phyloP scores from a whole-genome alignment of 805 yeast genomes.

The Candida multigemmis region DNA sequence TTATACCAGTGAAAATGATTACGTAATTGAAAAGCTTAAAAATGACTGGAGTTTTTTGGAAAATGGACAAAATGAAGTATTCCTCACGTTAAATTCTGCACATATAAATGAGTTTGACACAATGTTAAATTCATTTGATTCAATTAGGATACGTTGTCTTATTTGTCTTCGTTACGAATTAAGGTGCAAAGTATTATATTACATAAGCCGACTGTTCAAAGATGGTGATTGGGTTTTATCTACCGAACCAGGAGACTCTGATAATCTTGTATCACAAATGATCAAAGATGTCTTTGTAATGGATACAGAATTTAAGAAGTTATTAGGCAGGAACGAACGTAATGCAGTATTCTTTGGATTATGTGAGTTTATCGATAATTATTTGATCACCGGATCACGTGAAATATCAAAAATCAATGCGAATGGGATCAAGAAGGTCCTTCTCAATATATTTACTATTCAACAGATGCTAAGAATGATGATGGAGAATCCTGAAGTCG shows the following conservation, averaged over 20 bases:
- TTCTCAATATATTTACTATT: slow-evolving; percentile 52
- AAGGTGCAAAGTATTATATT: slow-evolving; percentile 43
- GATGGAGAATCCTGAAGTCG: slow-evolving; percentile 39
- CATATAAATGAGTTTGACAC: slow-evolving; percentile 26
- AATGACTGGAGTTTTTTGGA: slow-evolving; percentile 34
- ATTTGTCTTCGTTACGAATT: slow-evolving; percentile 50
- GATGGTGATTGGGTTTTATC: slow-evolving; percentile 43
- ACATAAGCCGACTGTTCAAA: slow-evolving; percentile 38
- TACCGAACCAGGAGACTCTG: slow-evolving; percentile 52
- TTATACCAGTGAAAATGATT: slow-evolving; percentile 12
- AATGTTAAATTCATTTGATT: slow-evolving; percentile 21
- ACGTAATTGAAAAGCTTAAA: slow-evolving; percentile 22
- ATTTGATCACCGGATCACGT: slow-evolving; percentile 44
- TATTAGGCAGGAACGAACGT: slow-evolving; percentile 21
- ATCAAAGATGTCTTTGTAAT: slow-evolving; percentile 39
- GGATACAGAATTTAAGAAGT: slow-evolving; percentile 32
- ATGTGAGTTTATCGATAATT: slow-evolving; percentile 39
- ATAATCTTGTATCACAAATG: slow-evolving; percentile 40
- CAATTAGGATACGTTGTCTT: slow-evolving; percentile 27
- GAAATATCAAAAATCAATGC: slow-evolving; percentile 42
- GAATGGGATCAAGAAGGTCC: slow-evolving; percentile 50
- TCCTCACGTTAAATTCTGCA: slow-evolving; percentile 21
- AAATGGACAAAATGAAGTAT: slow-evolving; percentile 23
- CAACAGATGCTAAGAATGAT: slow-evolving; percentile 64
- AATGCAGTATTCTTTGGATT: slow-evolving; percentile 36